Evolutionary conservation across 106 monocot species (phyloP), one percentile per base, ranked within the genome.

Genomic region (Acorus calamus): DNA sequence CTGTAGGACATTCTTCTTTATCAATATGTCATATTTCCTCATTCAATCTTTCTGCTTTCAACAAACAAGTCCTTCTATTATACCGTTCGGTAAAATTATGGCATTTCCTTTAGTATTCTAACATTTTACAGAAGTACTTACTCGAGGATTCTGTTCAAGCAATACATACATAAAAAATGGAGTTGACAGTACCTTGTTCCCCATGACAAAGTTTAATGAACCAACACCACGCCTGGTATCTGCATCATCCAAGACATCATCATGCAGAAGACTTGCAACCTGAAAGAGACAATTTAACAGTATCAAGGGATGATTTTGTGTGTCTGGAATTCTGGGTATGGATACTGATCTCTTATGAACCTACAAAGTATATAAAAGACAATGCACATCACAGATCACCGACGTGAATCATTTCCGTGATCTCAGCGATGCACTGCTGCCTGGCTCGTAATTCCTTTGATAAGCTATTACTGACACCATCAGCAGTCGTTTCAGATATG

Each of bases 351-450:
- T 28, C 28, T 28, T 28, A 28, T 28, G 28, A 28, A 28, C 28
- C 28, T 28, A 28, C 28, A 28, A 28, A 28, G 28, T 28, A 58
- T 10, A 42, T 47, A 41, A 49, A 66, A 11, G 10, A 46, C 5
- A 49, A 47, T 4, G 11, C 42, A 49, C 5, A 28, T 28, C 28
- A 28, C 47, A 52, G 13, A 47, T 64, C 47, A 72, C 81, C 42
- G 53, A 96, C 94, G 83, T 96, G 94, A 74, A 96, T 96, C 94
- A 96, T 96, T 73, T 96, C 90, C 13, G 90, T 90, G 73, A 96
- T 90, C 69, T 90, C 90, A 8, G 90, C 94, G 64, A 96, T 80
- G 8, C 56, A 70, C 53, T 96, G 90, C 65, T 96, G 94, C 62
- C 84, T 82, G 60, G 76, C 14, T 63, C 87, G 81, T 54, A 90